Conservation (phyloP, 331 rosid genomes). For the Quercus phellos region DNA sequence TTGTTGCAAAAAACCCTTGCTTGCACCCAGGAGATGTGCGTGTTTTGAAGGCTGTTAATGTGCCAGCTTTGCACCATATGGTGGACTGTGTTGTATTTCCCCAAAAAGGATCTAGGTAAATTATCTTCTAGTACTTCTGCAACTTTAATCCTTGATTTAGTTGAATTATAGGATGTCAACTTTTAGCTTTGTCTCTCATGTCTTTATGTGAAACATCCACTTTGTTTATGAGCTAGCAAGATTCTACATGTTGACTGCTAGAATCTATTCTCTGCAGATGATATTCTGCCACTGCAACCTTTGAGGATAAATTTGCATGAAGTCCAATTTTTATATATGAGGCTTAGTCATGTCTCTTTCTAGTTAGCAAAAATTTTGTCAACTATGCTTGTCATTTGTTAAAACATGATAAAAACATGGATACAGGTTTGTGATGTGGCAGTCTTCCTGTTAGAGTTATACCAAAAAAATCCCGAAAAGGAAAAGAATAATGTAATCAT, state of each 20-base stretch:
- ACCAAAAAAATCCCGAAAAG: neutral
- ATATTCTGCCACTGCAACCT: neutral
- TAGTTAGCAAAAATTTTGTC: neutral
- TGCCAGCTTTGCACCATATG: conserved; percentile 64
- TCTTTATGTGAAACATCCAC: neutral
- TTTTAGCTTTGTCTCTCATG: neutral
- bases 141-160: neutral
- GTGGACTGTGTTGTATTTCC: conserved; percentile 65
- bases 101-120: conserved; percentile 45
- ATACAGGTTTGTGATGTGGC: neutral
- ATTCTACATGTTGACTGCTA: neutral
- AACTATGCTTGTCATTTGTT: neutral
- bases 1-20: conserved; percentile 57
- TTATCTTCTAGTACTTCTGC: neutral
- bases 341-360: neutral
- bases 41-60: conserved; percentile 51
- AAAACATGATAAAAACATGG: neutral
- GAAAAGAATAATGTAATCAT: neutral
- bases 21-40: conserved; percentile 58
- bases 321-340: neutral
- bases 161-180: neutral
- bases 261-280: neutral
- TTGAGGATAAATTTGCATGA: neutral
- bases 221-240: neutral
- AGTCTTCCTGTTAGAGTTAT: neutral